Percentiles rank a stretch among this genome's conserved stretches.
Evolutionary conservation across 352 stramenopile genomes (phyloP).

Genomic region (Phytophthora cryptogea): DNA sequence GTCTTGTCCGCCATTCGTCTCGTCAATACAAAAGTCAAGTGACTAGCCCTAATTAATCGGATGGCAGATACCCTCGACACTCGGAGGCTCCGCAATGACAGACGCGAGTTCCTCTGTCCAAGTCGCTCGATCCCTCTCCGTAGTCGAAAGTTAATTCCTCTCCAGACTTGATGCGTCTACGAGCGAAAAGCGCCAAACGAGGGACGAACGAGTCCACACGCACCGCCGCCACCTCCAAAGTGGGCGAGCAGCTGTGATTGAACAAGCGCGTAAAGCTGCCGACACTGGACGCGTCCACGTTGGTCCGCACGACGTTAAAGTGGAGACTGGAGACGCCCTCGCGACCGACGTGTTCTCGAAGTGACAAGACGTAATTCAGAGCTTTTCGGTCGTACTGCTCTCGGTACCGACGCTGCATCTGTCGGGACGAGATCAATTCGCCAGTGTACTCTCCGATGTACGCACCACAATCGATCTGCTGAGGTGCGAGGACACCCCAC

Average conservation of each 20-base stretch:
- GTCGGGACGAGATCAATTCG: slow-evolving; percentile 51
- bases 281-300: slow-evolving; percentile 54
- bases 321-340: neutral
- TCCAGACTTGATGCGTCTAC: slow-evolving; percentile 25
- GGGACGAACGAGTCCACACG: slow-evolving; percentile 66
- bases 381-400: slow-evolving; percentile 25
- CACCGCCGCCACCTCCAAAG: slow-evolving; percentile 50
- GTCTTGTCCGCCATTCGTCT: slow-evolving; percentile 37
- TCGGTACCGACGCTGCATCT: slow-evolving; percentile 47
- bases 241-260: slow-evolving; percentile 73
- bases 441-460: slow-evolving; percentile 73
- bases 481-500: slow-evolving; percentile 45
- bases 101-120: neutral
- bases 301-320: slow-evolving; percentile 52
- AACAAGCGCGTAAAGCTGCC: slow-evolving; percentile 71
- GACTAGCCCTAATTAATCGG: slow-evolving; percentile 32
- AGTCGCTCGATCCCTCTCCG: slow-evolving; percentile 14
- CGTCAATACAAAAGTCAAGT: slow-evolving; percentile 17
- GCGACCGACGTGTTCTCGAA: slow-evolving; percentile 47
- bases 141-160: slow-evolving; percentile 78
- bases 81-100: slow-evolving; percentile 35
- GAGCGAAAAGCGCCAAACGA: slow-evolving; percentile 58
- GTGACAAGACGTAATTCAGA: slow-evolving; percentile 61
- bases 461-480: slow-evolving; percentile 35
- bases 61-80: slow-evolving; percentile 47